These are phyloP conservation scores for Globisporangium cederbergense DNA, from an alignment of 352 stramenopile genomes.

Conservation along the genomic window DNA sequence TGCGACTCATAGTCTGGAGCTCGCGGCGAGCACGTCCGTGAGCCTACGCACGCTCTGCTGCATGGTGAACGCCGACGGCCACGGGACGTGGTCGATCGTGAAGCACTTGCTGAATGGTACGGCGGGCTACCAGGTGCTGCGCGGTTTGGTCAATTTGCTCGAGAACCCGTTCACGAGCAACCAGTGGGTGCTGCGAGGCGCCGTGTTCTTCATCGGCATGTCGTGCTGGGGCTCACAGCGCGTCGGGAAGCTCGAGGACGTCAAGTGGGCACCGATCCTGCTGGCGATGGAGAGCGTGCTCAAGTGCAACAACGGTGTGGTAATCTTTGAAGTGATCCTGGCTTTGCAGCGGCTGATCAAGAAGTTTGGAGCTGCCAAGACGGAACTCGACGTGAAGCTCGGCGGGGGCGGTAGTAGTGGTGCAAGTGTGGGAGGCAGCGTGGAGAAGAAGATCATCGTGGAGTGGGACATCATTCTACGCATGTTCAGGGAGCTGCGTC, in stretches of 20 bases:
- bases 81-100: slow-evolving; percentile 82
- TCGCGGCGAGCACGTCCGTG: slow-evolving; percentile 49
- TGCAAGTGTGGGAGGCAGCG: not conserved
- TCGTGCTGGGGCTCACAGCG: slow-evolving; percentile 86
- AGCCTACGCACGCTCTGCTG: slow-evolving; percentile 78
- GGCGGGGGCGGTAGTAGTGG: not conserved
- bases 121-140: slow-evolving; percentile 65
- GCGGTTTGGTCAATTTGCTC: slow-evolving; percentile 65
- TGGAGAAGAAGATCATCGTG: slow-evolving; percentile 45
- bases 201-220: slow-evolving; percentile 88
- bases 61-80: slow-evolving; percentile 79
- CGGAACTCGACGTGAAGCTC: slow-evolving; percentile 12
- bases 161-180: slow-evolving; percentile 57
- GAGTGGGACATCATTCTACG: slow-evolving; percentile 87
- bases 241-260: slow-evolving; percentile 63
- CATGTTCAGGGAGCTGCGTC: slow-evolving; percentile 60
- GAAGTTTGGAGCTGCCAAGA: slow-evolving; percentile 61
- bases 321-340: slow-evolving; percentile 88
- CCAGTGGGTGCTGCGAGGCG: slow-evolving; percentile 73
- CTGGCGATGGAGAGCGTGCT: slow-evolving; percentile 60
- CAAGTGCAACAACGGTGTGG: slow-evolving; percentile 65
- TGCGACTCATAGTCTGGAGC: slow-evolving; percentile 52
- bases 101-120: slow-evolving; percentile 67
- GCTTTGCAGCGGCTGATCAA: slow-evolving; percentile 84
- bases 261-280: slow-evolving; percentile 72